These are phyloP conservation scores for Tritrichomonas musculus DNA, from an alignment of 208 protist genomes.

Conservation along the genomic window DNA sequence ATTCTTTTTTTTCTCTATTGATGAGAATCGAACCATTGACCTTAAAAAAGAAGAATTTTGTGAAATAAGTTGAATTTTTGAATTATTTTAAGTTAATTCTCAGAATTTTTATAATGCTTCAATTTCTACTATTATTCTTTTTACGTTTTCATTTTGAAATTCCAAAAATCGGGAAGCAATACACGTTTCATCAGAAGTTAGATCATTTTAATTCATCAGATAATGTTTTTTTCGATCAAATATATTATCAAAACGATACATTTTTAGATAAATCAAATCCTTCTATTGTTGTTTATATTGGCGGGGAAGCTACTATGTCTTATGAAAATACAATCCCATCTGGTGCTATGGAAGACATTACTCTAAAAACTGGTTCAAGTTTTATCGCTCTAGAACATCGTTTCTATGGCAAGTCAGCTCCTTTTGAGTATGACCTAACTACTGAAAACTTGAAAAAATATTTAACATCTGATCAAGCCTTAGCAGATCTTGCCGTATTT, in stretches of 20 bases:
- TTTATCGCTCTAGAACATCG: neutral
- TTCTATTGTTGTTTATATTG: neutral
- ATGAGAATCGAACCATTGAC: no score
- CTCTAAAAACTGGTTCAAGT: neutral
- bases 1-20: no score
- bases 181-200: neutral
- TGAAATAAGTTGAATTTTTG: neutral
- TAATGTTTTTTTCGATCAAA: neutral
- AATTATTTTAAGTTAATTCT: neutral
- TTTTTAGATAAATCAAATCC: neutral
- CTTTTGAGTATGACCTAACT: neutral
- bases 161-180: neutral
- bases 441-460: neutral
- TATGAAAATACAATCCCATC: neutral
- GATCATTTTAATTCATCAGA: neutral
- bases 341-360: neutral
- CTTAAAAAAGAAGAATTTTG: neutral
- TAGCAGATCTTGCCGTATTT: neutral
- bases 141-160: neutral
- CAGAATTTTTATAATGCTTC: neutral
- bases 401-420: neutral
- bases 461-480: neutral
- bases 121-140: neutral
- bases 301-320: neutral
- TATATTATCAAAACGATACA: neutral